Evolutionary conservation across 352 stramenopile species (phyloP), one percentile per base, ranked within the genome.

Genomic region (Pythium chondricola): DNA sequence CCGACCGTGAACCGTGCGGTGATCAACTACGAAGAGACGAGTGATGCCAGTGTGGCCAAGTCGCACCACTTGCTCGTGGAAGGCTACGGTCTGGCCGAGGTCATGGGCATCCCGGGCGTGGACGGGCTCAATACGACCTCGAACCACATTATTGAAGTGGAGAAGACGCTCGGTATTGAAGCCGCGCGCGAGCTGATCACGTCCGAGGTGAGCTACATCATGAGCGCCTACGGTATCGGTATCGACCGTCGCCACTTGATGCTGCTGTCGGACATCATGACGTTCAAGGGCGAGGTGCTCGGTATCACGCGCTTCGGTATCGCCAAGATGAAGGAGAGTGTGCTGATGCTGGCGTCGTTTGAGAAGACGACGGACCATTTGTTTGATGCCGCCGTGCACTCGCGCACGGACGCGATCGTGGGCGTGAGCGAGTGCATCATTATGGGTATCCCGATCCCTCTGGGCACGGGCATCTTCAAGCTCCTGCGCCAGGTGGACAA

Each of bases 341-440:
- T 99, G 40, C 75, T 99, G 31, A 99, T 99, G 93, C 79, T 99
- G 22, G 97, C 96, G 20, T 99, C 93, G 43, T 98, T 98, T 58
- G 97, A 99, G 80, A 99, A 99, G 75, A 99, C 97, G 8, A 98
- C 96, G 0, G 97, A 99, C 66, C 96, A 99, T 67, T 76, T 99
- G 17, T 99, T 99, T 58, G 97, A 99, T 63, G 97, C 97, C n/a
- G 95, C 97, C 10, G 92, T 98, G 16, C 97, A 99, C 72, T 96
- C 87, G 25, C 83, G 96, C 50, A 97, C 87, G 45, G 97, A 99
- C 62, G 85, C 92, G 17, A 99, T 99, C 66, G 95, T 98, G 22
- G 97, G 97, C 30, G 97, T 99, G 43, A 98, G 91, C 38, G 92
- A 99, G 73, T 99, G 97, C 57, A 99, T 99, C 65, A 99, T 99